Percentiles rank a stretch among this genome's conserved stretches.
Evolutionary conservation across 2,329 filamentous ascomycete genomes (phyloP).

Genomic region (Neofusicoccum umdonicola): DNA sequence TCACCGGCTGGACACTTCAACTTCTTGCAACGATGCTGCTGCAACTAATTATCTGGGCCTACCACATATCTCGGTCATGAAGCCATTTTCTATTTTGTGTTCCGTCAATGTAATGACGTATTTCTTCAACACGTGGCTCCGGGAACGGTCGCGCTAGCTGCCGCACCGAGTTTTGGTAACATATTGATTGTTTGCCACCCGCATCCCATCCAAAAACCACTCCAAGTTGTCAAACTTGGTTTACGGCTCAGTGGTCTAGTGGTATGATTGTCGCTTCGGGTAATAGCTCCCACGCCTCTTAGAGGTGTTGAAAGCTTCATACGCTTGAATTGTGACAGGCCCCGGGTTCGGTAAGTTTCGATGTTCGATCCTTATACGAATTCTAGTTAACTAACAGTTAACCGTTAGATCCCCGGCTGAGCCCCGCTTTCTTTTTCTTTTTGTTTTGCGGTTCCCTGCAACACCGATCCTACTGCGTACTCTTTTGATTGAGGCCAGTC

Average conservation of each 20-base stretch:
- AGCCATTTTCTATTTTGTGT: too few species aligned
- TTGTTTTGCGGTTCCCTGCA: neutral
- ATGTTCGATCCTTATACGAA: neutral
- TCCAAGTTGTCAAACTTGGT: too few species aligned
- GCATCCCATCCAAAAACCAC: too few species aligned
- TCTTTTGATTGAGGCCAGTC: too few species aligned
- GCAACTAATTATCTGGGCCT: too few species aligned
- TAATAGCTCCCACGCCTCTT: conserved; percentile 3
- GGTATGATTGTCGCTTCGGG: conserved; percentile 73
- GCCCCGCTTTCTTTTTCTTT: neutral
- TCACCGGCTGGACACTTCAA: too few species aligned
- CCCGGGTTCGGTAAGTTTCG: conserved; percentile 1
- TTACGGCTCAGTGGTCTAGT: conserved; percentile 54
- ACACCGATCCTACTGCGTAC: too few species aligned
- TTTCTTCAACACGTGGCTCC: too few species aligned
- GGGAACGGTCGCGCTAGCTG: neutral
- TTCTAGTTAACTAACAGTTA: neutral
- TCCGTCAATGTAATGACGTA: too few species aligned
- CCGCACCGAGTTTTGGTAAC: rapidly evolving
- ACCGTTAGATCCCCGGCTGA: neutral
- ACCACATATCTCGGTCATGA: too few species aligned
- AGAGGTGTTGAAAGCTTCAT: neutral
- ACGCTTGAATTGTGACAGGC: neutral
- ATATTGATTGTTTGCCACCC: neutral
- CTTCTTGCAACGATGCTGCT: too few species aligned